Base-by-base conservation (phyloP, 495 filamentous ascomycete genomes). In the Staphylotrichum longicolle region DNA sequence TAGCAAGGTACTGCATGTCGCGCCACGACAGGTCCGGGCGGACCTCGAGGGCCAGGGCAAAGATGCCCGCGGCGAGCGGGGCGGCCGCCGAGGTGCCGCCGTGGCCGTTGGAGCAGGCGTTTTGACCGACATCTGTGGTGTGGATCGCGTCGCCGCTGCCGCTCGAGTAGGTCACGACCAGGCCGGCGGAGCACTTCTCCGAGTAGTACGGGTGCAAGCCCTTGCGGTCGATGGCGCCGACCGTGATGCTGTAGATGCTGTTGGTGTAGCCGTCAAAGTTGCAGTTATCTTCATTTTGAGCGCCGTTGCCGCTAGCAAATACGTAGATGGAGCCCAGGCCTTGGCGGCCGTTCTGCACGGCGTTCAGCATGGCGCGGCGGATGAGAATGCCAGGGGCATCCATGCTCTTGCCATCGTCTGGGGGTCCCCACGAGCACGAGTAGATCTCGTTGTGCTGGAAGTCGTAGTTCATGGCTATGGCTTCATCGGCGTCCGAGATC, bases 231-330 rank as follows among this genome's bases (percentile, higher is more conserved):
- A 98, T 88, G 37, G 93, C 94, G 20, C 95, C 94, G 37, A 98
- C 92, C 2, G 93, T 96, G 67, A 98, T 91, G 70, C 91, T 96
- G 81, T 98, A 98, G 59, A 98, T 98, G 70, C 91, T 96, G 77
- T 98, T 98, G 65, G 95, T 98, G 73, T 98, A 98, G 10, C 94
- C 94, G 70, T 98, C 94, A 68, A 98, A 98, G 71, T 98, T 98
- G 83, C 94, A 98, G 76, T 98, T 97, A 70, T 98, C 94, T 45
- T 88, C 93, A 51, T 69, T 82, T n/a, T 76, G 73, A 32, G 92
- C 95, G 41, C 94, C 94, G 70, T 98, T 98, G 59, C 94, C 94
- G 63, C 93, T 94, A 15, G 94, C 94, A 74, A 98, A 98, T 52
- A 98, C 94, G 66, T 91, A 98, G 63, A 98, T 88, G 11, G 91